Conservation (phyloP, 495 filamentous ascomycete genomes). For the Glarea lozoyensis region DNA sequence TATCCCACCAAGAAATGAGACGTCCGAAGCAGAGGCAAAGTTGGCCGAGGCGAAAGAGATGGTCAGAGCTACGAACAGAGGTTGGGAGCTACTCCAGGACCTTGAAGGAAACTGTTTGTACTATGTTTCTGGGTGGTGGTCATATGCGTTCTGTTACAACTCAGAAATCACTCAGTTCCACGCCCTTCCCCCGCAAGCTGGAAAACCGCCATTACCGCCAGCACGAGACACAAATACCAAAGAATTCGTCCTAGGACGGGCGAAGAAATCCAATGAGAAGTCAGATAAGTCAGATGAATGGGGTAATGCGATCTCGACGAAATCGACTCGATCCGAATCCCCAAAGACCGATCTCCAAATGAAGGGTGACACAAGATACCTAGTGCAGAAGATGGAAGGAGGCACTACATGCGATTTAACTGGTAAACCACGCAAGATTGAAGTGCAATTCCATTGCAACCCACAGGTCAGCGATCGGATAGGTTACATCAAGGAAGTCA, state of each 20-base stretch:
- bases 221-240: conserved; percentile 65
- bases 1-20: conserved; percentile 44
- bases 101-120: conserved; percentile 87
- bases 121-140: conserved; percentile 92
- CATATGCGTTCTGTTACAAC: conserved; percentile 91
- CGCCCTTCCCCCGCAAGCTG: conserved; percentile 57
- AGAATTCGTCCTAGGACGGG: conserved; percentile 69
- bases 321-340: conserved; percentile 27
- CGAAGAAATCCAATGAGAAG: conserved; percentile 22
- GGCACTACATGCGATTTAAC: conserved; percentile 91
- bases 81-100: conserved; percentile 81
- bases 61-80: conserved; percentile 69
- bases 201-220: conserved; percentile 61
- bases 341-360: conserved; percentile 61
- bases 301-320: conserved; percentile 19
- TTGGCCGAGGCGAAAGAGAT: conserved; percentile 80
- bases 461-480: conserved; percentile 74
- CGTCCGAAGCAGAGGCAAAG: conserved; percentile 50
- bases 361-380: conserved; percentile 76
- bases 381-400: conserved; percentile 80
- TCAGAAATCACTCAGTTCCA: conserved; percentile 87
- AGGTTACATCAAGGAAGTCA: conserved; percentile 89
- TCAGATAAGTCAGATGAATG: conserved; percentile 26
- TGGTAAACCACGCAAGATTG: conserved; percentile 71
- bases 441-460: conserved; percentile 90